Evolutionary conservation across 352 stramenopile species (phyloP).

Genomic region (Pythium scleroteichum): DNA sequence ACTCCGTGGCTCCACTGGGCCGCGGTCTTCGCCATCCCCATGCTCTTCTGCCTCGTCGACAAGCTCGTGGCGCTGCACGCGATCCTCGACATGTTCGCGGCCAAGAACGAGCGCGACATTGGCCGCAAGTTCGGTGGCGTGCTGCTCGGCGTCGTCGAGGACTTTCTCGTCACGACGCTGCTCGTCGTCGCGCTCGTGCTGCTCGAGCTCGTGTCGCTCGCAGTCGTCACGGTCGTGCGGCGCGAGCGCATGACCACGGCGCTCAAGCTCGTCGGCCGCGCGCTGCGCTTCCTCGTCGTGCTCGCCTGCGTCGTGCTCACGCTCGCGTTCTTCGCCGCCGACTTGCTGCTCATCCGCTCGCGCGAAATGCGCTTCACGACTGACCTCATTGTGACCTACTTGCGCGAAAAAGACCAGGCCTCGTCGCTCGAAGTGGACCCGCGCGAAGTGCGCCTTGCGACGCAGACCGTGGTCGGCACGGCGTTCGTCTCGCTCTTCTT

Average conservation of each 20-base stretch:
- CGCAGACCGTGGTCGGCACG: slow-evolving; percentile 19
- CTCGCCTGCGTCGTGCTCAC: slow-evolving; percentile 32
- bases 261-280: neutral
- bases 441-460: slow-evolving; percentile 30
- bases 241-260: neutral
- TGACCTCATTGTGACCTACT: slow-evolving; percentile 38
- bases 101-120: slow-evolving; percentile 3
- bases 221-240: neutral
- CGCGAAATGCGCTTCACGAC: slow-evolving; percentile 54
- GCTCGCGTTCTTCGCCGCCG: slow-evolving; percentile 32
- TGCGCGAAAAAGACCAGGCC: slow-evolving; percentile 34
- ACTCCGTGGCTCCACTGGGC: slow-evolving; percentile 18
- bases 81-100: slow-evolving; percentile 11
- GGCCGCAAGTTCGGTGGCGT: slow-evolving; percentile 6
- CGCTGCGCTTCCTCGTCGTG: slow-evolving; percentile 4
- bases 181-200: slow-evolving; percentile 2
- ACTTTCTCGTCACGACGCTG: slow-evolving; percentile 10
- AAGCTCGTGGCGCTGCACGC: slow-evolving; percentile 4
- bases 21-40: slow-evolving; percentile 4
- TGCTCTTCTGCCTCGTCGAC: slow-evolving; percentile 26
- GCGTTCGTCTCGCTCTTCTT: slow-evolving; percentile 30
- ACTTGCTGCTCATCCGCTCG: slow-evolving; percentile 45
- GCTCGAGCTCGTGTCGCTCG: slow-evolving; percentile 4
- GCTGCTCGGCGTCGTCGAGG: slow-evolving; percentile 11
- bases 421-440: slow-evolving; percentile 32